These are phyloP conservation scores for Tetradesmus lagerheimii DNA, from an alignment of 139 green algal species.

Conservation along the genomic window DNA sequence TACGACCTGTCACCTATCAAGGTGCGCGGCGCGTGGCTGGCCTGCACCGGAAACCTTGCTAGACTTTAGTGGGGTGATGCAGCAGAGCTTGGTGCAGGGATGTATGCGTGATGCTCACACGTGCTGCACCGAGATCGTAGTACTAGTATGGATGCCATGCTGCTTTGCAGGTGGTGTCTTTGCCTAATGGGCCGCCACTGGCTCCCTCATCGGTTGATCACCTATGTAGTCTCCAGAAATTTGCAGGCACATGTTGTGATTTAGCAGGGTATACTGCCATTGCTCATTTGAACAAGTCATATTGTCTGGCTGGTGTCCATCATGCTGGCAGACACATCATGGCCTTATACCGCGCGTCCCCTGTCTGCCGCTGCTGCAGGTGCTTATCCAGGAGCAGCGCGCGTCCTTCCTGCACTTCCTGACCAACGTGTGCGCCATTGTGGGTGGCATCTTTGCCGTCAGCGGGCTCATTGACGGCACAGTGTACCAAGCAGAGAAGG, in stretches of 20 bases:
- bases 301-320: no score
- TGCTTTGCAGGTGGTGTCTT: no score
- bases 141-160: no score
- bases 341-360: no score
- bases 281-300: no score
- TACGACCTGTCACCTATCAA: conserved; percentile 98
- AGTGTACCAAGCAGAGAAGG: conserved; percentile 86
- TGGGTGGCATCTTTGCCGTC: conserved; percentile 98
- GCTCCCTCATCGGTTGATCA: no score
- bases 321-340: no score
- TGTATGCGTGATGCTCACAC: neutral
- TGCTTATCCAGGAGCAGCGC: conserved; percentile 81
- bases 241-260: no score
- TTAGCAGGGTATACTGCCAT: no score
- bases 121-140: neutral
- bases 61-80: neutral
- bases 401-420: conserved; percentile 93
- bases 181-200: no score
- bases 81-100: neutral
- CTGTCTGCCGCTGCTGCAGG: conserved; percentile 51
- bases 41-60: no score
- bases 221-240: no score
- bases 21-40: conserved; percentile 53
- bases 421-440: conserved; percentile 95
- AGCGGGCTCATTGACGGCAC: conserved; percentile 92